Evolutionary conservation across 768 basidiomycete species (phyloP), one percentile per base, ranked within the genome.

Genomic region (Coprinopsis sp.): DNA sequence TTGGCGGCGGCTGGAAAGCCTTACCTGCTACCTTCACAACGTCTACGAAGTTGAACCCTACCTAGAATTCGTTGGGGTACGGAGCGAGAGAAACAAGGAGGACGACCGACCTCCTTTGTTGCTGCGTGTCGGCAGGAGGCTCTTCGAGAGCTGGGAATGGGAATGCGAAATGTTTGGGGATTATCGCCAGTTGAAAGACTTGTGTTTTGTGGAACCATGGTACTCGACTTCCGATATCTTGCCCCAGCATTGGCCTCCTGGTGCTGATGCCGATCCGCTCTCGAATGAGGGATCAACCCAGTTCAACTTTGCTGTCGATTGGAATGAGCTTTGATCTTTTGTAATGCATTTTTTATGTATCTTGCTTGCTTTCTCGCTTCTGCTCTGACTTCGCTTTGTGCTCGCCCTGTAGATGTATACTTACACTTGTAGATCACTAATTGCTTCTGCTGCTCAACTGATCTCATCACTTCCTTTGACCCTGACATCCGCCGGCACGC

Each of bases 301-400:
- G 16, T 49, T 49, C 22, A 37, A 43, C 21, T 49, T 49, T 28
- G 47, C 47, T 19, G 47, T 49, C 11, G 47, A 49, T 27, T 49
- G 47, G 47, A 49, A 49, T 25, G 39, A 49, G 24, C 37, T 49
- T 19, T 49, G 33, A 41, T n/a, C 3, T 37, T 37, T 6, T 37
- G 11, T 37, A 18, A 11, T 37, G 19, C 34, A 11, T 8, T 7
- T 10, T 10, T 37, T 37, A 18, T 18, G 18, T 18, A 11, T 10
- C 11, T 37, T 37, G 34, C 10, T 37, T 8, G 30, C 8, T 31
- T 31, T 8, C n/a, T 8, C 10, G n/a, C 8, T 31, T 31, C n/a
- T 31, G n/a, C n/a, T n/a, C n/a, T n/a, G n/a, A n/a, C n/a, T n/a
- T n/a, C n/a, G n/a, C n/a, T n/a, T n/a, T n/a, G n/a, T n/a, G n/a